These are phyloP conservation scores for Terfezia boudieri DNA, from an alignment of 495 filamentous ascomycete genomes.

Conservation along the genomic window DNA sequence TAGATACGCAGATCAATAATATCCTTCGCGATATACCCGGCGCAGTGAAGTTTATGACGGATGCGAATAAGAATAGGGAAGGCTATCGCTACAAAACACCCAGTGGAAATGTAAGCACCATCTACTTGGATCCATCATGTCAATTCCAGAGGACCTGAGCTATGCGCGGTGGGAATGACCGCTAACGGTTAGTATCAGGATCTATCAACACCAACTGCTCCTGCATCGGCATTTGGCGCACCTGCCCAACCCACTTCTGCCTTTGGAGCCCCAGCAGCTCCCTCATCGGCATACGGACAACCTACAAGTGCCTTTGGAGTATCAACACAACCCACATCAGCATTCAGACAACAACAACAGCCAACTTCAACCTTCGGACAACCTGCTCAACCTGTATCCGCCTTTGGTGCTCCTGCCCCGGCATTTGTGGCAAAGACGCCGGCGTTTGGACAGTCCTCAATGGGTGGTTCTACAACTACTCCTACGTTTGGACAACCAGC, in stretches of 20 bases:
- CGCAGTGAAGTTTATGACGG: constrained; percentile 12
- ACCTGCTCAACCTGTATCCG: neutral
- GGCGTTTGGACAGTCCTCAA: constrained; percentile 14
- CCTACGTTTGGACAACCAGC: constrained; percentile 5
- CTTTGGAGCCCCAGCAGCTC: constrained; percentile 6
- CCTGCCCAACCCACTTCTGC: neutral
- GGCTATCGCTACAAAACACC: constrained; percentile 1
- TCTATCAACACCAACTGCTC: no score
- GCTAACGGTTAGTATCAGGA: no score
- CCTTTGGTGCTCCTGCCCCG: constrained; percentile 10
- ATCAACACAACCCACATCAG: constrained; percentile 1
- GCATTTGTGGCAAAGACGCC: constrained; percentile 5
- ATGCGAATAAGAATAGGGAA: constrained; percentile 12
- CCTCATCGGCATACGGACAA: neutral
- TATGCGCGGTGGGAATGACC: no score
- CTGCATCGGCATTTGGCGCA: no score
- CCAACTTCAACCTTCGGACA: constrained; percentile 5
- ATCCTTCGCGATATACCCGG: constrained; percentile 14
- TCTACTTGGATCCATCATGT: neutral
- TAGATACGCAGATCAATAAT: constrained; percentile 11
- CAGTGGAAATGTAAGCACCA: neutral
- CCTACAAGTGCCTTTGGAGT: constrained; percentile 2
- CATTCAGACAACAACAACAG: constrained; percentile 1
- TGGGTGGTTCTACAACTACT: neutral
- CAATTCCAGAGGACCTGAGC: no score